Conservation (phyloP, 179 eudicot species). For the Corrigiola litoralis region DNA sequence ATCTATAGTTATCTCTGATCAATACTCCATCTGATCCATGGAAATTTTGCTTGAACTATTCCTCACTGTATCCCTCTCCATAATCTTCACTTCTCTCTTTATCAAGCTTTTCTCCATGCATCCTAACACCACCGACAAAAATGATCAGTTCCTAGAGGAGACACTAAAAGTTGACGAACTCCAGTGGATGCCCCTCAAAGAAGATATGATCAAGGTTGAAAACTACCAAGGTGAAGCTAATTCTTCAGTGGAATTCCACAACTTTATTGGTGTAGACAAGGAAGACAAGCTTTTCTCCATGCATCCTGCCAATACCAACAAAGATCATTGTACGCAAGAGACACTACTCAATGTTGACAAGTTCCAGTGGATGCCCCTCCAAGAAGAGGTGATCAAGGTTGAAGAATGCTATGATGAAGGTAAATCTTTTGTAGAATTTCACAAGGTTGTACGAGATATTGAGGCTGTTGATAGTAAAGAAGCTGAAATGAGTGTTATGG, state of each 20-base stretch:
- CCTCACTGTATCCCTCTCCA: slow-evolving; percentile 31
- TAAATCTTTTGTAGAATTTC: slow-evolving; percentile 17
- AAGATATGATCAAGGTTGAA: slow-evolving; percentile 20
- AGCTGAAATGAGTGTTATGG: not conserved
- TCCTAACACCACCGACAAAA: slow-evolving; percentile 1
- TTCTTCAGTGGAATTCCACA: slow-evolving; percentile 13
- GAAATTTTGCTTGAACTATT: slow-evolving; percentile 34
- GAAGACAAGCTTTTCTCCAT: too few relatives aligned
- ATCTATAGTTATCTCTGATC: not conserved
- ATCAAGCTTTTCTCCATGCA: slow-evolving; percentile 29
- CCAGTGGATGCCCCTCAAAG: slow-evolving; percentile 19
- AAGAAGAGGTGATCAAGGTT: slow-evolving; percentile 22
- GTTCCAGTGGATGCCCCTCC: slow-evolving; percentile 18
- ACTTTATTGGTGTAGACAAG: not conserved
- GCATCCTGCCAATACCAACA: too few relatives aligned
- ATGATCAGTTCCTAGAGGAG: slow-evolving; percentile 4
- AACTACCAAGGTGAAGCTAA: slow-evolving; percentile 15
- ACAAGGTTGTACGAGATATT: not conserved
- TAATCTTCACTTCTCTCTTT: slow-evolving; percentile 29
- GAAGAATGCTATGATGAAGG: slow-evolving; percentile 15
- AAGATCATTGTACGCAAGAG: too few relatives aligned
- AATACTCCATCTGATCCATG: slow-evolving; percentile 17
- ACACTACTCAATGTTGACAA: slow-evolving; percentile 6
- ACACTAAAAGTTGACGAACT: slow-evolving; percentile 9
- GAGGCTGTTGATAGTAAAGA: not conserved